Evolutionary conservation across 768 basidiomycete species (phyloP), one percentile per base, ranked within the genome.

Genomic region (Porpolomopsis calyptriformis): DNA sequence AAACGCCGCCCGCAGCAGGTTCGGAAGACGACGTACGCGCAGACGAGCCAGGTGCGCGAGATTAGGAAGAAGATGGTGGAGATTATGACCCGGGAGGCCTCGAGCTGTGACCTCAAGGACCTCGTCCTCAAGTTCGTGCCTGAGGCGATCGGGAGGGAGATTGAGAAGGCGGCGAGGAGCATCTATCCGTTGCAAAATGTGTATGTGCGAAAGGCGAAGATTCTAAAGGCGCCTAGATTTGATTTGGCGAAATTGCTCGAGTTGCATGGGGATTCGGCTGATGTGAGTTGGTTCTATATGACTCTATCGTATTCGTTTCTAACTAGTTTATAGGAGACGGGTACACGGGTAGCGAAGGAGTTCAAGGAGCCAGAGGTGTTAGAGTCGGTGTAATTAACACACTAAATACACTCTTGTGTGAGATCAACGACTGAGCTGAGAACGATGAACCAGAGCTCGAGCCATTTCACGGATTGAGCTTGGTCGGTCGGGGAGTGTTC

Each of bases 61-160:
- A 98, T 99, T 65, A 77, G 96, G 65, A 88, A 88, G 67, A 98
- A 98, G 80, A 99, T 99, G 96, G 90, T 97, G 58, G 96, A 93
- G 73, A 91, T 94, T 65, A 92, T 93, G 82, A 92, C 80, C 47
- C 81, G 93, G 53, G 96, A 99, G 71, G 88, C 92, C 41, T 77
- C 87, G 48, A 89, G 82, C 59, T 91, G 88, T 62, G 96, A 98
- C 68, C 70, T 99, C 69, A 98, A 98, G 82, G 90, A 93, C 76
- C 67, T 91, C 56, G 92, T 98, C 50, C 88, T 92, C 74, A 99
- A 99, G 78, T 96, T 99, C 65, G 82, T 98, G 37, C 94, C 96
- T 25, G 96, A 99, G 72, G 90, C 88, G 52, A 98, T 99, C 58
- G 96, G 96, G 55, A 83, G 93, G 56, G 96, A 99, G 77, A 99